Conservation (phyloP, 148 eudicot species). For the Fagopyrum homotropicum region DNA sequence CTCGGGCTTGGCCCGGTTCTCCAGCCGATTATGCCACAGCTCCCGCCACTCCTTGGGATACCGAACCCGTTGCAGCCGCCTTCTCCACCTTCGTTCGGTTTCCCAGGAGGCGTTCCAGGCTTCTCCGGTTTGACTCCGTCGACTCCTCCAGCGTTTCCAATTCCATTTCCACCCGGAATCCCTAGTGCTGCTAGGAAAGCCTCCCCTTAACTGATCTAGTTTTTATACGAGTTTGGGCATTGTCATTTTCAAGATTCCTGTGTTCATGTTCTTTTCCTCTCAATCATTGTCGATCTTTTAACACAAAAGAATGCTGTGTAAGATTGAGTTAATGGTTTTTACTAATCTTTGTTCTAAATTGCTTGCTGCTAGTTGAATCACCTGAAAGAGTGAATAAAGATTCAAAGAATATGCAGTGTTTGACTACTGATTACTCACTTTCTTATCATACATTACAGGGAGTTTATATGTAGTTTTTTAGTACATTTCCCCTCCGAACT, state of each 20-base stretch:
- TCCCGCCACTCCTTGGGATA: slow-evolving; percentile 1
- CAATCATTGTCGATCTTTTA: neutral
- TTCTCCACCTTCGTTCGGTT: slow-evolving; percentile 5
- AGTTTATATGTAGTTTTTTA: too few relatives aligned
- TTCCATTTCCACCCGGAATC: neutral
- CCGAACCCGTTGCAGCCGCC: slow-evolving; percentile 11
- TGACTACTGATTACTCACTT: too few relatives aligned
- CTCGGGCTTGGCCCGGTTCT: slow-evolving; percentile 2
- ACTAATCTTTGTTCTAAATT: neutral
- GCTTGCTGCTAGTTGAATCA: too few relatives aligned
- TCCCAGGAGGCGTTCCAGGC: slow-evolving; percentile 6
- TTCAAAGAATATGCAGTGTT: too few relatives aligned
- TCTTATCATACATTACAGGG: too few relatives aligned
- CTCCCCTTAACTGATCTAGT: neutral
- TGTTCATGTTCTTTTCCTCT: neutral
- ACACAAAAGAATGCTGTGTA: neutral
- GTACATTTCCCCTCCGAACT: too few relatives aligned
- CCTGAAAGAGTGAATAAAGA: too few relatives aligned
- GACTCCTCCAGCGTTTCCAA: slow-evolving; percentile 1
- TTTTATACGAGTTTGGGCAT: neutral
- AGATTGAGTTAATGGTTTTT: neutral
- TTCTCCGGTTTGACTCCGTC: neutral
- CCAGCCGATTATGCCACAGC: slow-evolving; percentile 1
- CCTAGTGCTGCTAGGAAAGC: neutral
- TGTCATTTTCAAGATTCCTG: neutral